These are phyloP conservation scores for Aureobasidium sp. DNA, from an alignment of 2,329 filamentous ascomycete genomes.

Conservation along the genomic window DNA sequence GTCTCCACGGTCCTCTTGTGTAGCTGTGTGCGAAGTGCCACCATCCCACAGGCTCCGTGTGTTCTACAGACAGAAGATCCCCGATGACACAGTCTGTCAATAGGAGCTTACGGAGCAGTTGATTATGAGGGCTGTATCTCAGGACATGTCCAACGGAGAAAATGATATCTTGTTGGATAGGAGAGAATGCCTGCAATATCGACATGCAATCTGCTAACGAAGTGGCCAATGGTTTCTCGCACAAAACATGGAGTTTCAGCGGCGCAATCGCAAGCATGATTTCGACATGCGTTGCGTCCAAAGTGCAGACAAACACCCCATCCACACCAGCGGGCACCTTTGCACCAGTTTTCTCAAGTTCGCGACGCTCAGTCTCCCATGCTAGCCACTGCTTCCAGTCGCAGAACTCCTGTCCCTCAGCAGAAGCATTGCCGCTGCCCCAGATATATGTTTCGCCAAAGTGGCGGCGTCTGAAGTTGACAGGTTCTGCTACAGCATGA, in stretches of 20 bases:
- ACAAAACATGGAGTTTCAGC: neutral
- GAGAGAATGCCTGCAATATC: neutral
- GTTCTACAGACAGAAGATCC: neutral
- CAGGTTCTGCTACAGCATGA: neutral
- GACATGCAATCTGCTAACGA: neutral
- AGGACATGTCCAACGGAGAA: neutral
- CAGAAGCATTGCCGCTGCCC: neutral
- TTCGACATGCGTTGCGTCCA: neutral
- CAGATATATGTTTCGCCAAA: neutral
- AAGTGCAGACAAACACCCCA: neutral
- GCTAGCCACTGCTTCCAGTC: neutral
- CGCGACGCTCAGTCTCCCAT: neutral
- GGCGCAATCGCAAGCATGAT: neutral
- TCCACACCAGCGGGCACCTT: neutral
- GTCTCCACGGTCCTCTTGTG: neutral
- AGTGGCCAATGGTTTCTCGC: neutral
- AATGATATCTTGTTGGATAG: neutral
- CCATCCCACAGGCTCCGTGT: neutral
- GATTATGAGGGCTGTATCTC: neutral
- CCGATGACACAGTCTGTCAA: neutral
- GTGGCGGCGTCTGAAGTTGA: neutral
- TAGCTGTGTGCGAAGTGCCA: neutral
- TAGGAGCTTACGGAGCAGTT: neutral
- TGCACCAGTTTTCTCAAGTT: neutral
- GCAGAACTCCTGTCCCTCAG: neutral